These are phyloP conservation scores for Telopea speciosissima DNA, from an alignment of 177 flowering plant species.

Conservation along the genomic window DNA sequence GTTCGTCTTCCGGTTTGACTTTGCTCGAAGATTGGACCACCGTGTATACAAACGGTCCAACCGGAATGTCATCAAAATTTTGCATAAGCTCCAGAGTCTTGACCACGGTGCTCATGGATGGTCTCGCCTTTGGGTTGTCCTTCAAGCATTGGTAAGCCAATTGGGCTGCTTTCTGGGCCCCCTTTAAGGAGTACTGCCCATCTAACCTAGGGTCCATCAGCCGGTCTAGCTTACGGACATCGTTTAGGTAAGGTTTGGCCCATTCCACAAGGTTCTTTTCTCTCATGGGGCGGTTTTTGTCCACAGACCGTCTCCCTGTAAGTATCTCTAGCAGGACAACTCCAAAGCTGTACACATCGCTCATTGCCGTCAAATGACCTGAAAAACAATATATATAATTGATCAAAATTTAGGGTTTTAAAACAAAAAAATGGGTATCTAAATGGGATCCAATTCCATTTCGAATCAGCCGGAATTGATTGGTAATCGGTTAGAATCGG, in stretches of 20 bases:
- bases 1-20: not conserved
- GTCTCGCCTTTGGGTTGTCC: constrained; percentile 54
- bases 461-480: too few species aligned
- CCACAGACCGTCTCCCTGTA: constrained; percentile 60
- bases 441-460: too few species aligned
- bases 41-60: constrained; percentile 25
- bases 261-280: constrained; percentile 70
- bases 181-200: constrained; percentile 68
- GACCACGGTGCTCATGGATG: constrained; percentile 64
- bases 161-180: constrained; percentile 53
- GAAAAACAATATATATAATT: constrained; percentile 11
- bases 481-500: too few species aligned
- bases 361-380: constrained; percentile 84
- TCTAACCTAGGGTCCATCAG: constrained; percentile 77
- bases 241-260: constrained; percentile 58
- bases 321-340: constrained; percentile 74
- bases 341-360: constrained; percentile 86
- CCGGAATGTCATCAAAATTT: constrained; percentile 45
- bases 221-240: constrained; percentile 42
- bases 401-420: too few species aligned
- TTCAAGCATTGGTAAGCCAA: constrained; percentile 75
- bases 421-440: too few species aligned
- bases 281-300: constrained; percentile 46
- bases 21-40: constrained; percentile 8
- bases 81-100: constrained; percentile 49